Evolutionary conservation across 2,329 filamentous ascomycete genomes (phyloP), one percentile per base, ranked within the genome.

Genomic region (Dryadomyces quercivorus): DNA sequence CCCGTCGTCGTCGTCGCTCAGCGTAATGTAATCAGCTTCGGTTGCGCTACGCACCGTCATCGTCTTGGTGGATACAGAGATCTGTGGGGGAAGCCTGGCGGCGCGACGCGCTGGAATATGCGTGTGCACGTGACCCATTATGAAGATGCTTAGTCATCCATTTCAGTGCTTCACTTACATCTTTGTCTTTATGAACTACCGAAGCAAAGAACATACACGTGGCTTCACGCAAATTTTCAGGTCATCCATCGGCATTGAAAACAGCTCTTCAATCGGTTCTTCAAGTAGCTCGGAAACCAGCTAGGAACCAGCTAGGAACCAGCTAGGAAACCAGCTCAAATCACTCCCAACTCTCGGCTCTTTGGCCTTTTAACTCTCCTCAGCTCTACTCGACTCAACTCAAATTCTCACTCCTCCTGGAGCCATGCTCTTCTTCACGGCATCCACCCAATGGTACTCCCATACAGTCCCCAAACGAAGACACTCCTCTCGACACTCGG

Each of bases 371-470:
- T n/a, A n/a, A n/a, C n/a, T n/a, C 26, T 31, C 26, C 26, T 31
- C 26, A 31, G 26, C 26, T 31, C 26, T n/a, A n/a, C n/a, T n/a
- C n/a, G n/a, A n/a, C n/a, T 31, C 26, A 31, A 31, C 26, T 22
- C 20, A 42, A 7, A 5, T n/a, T 16, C 38, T 5, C 21, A 38
- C 7, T 8, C 26, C 36, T 0, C 52, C 40, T 3, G 47, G 46
- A 5, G 48, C 40, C 40, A 44, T 31, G 18, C 48, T 50, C 53
- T 70, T 70, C 61, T 78, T 82, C 31, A 80, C 70, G 1, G 75
- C 78, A 54, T 79, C 72, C 55, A 83, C 75, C 20, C 78, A 66
- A 52, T 73, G 73, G 61, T 80, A 82, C 58, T 82, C 75, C 78
- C 79, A 84, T 54, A 72, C 70, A 0, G 80, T 84, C 5, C 73